Evolutionary conservation across 2,329 filamentous ascomycete genomes (phyloP).

Genomic region (Coniochaeta sp.): DNA sequence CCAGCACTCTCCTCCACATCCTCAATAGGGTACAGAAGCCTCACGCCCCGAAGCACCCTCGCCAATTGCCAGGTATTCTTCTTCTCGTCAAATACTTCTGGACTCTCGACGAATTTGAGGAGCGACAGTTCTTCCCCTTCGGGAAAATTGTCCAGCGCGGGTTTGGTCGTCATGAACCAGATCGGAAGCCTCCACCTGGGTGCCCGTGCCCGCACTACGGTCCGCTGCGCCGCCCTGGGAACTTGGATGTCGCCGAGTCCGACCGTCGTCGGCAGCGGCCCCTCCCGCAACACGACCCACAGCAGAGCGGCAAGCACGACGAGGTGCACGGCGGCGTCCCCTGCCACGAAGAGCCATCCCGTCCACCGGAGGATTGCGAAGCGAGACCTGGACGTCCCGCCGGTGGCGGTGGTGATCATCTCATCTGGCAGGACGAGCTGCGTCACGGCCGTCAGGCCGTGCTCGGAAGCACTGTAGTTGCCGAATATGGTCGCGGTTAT

Average conservation of each 20-base stretch:
- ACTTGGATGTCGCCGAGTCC: not conserved
- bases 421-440: constrained; percentile 8
- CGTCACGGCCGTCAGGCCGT: not conserved
- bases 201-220: not conserved
- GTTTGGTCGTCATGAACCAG: not conserved
- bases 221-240: not conserved
- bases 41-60: not conserved
- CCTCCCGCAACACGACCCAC: not conserved
- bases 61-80: constrained; percentile 1
- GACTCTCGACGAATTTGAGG: not conserved
- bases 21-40: not conserved
- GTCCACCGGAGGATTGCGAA: constrained; percentile 12
- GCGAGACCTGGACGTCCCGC: constrained; percentile 9
- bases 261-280: not conserved
- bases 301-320: not conserved
- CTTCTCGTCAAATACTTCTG: not conserved
- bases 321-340: constrained; percentile 4
- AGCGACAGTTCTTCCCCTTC: not conserved
- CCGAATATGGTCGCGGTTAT: constrained; percentile 11
- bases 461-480: constrained; percentile 9
- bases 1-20: not conserved
- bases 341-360: constrained; percentile 11
- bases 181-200: not conserved
- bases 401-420: constrained; percentile 9
- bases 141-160: not conserved